Evolutionary conservation across 2,329 filamentous ascomycete genomes (phyloP), one percentile per base, ranked within the genome.

Genomic region (Aspergillus pseudoterreus): DNA sequence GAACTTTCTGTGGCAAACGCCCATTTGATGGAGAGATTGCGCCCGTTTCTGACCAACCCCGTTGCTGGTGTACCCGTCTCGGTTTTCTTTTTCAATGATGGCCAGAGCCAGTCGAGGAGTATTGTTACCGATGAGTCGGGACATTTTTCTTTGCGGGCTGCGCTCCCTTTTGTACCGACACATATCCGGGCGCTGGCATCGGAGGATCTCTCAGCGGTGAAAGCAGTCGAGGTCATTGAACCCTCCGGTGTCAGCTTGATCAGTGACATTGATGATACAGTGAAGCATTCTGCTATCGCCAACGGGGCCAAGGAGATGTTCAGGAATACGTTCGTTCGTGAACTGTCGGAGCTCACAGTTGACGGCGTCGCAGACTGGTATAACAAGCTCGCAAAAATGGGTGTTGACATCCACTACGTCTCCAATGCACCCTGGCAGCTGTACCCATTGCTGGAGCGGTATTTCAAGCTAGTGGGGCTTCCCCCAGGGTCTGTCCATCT

Each of bases 351-450:
- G 54, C 78, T 97, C 43, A 90, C 85, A 0, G 84, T 99, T 19
- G 86, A 91, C 14, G 94, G 94, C 2, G 92, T 97, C 17, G 82
- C 79, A 52, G 90, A 95, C 56, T 97, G 94, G 92, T 99, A 97
- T 66, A 83, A 78, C 33, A 78, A 78, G 17, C 79, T 99, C 72
- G 81, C 87, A 36, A 78, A 84, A 17, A 83, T 92, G 74, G 91
- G 92, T 15, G 92, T 97, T 21, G 83, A 85, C 61, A 81, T 99
- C 47, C 95, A 99, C 67, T 99, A 99, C 69, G 95, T 96, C 58
- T 99, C 94, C n/a, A 99, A 99, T 71, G 95, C 92, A 46, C 94
- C 94, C 0, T 99, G 95, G 95, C 95, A 99, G 68, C 80, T 99
- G 6, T 99, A 90, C 62, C 94, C 94, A 0, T 84, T 97, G 2